Evolutionary conservation across 768 basidiomycete genomes (phyloP), one percentile per base, ranked within the genome.

Genomic region (Hygrocybe punicea): DNA sequence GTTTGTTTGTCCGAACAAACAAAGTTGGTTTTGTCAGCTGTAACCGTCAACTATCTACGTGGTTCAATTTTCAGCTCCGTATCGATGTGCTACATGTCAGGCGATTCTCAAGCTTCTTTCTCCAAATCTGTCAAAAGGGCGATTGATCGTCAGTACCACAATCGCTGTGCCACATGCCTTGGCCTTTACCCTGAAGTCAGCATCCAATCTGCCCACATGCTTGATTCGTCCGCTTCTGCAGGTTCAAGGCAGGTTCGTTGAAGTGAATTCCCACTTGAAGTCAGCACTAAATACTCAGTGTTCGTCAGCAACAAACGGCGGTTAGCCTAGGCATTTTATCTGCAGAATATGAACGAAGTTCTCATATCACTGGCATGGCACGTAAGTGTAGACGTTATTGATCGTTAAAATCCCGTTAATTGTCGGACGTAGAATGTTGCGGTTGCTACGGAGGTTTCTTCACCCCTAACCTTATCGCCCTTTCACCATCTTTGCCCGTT

Each of bases 91-190:
- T 40, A 40, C 14, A 48, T 48, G 46, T 48, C 46, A 48, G 14
- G 46, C 21, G 46, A 48, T 29, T 48, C 46, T 48, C 46, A 48
- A 23, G 46, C 46, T 48, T 40, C 39, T 19, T 48, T 48, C 46
- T 24, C 46, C n/a, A 48, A 48, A 29, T 48, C 46, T 48, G 46
- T 29, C 46, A 48, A 21, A 48, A 48, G 13, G 46, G 23, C 23
- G 46, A 19, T 48, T 48, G 6, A n/a, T 48, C 46, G 25, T 14
- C 46, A 48, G 46, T 48, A 48, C 46, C 46, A 45, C 49, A 51
- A 54, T 55, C 57, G 24, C 52, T 58, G 57, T 58, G 42, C 51
- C 25, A 58, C 35, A 42, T 58, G 57, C 37, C 57, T 58, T 14
- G 35, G 21, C 33, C 11, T 48, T 24, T 35, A 23, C 16, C 51